phyloP scores from a whole-genome alignment of 2,329 filamentous ascomycete genomes.

The Teratosphaeriaceae sp. region DNA sequence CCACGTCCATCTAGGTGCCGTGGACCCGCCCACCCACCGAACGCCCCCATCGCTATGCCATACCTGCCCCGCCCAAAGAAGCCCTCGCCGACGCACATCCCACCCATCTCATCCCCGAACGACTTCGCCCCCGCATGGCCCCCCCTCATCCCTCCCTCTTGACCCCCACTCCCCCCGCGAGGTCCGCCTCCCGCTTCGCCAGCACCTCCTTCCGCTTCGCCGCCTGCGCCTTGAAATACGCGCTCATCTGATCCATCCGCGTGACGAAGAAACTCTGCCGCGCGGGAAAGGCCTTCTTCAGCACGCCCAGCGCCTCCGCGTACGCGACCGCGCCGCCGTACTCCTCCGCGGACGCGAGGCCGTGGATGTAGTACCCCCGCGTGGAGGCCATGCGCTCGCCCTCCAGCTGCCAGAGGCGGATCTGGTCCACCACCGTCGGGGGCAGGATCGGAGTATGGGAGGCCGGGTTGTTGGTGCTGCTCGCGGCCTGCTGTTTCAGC shows the following conservation, averaged over 20 bases:
- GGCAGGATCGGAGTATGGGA: slow-evolving; percentile 66
- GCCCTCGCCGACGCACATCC: too few species aligned
- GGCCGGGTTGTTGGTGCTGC: slow-evolving; percentile 25
- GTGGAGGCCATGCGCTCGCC: slow-evolving; percentile 87
- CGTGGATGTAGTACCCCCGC: slow-evolving; percentile 79
- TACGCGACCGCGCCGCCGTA: slow-evolving; percentile 66
- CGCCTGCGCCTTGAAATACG: slow-evolving; percentile 62
- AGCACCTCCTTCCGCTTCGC: slow-evolving; percentile 24
- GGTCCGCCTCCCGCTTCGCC: slow-evolving; percentile 6
- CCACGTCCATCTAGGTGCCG: too few species aligned
- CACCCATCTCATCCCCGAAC: background rate
- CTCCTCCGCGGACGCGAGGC: slow-evolving; percentile 61
- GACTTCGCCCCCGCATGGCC: background rate
- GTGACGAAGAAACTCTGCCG: slow-evolving; percentile 87
- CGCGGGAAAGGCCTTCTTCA: slow-evolving; percentile 77
- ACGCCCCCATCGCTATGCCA: too few species aligned
- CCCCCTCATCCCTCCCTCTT: slow-evolving; percentile 4
- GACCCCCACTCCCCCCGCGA: slow-evolving; percentile 4
- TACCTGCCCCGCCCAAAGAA: too few species aligned
- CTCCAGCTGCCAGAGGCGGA: slow-evolving; percentile 94
- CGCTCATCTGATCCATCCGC: slow-evolving; percentile 79
- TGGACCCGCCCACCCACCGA: too few species aligned
- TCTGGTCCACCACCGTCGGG: slow-evolving; percentile 95
- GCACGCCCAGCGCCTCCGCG: slow-evolving; percentile 82
- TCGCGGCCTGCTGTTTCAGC: too few species aligned